Evolutionary conservation across 768 basidiomycete species (phyloP), one percentile per base, ranked within the genome.

Genomic region (Cystofilobasidium ferigula): DNA sequence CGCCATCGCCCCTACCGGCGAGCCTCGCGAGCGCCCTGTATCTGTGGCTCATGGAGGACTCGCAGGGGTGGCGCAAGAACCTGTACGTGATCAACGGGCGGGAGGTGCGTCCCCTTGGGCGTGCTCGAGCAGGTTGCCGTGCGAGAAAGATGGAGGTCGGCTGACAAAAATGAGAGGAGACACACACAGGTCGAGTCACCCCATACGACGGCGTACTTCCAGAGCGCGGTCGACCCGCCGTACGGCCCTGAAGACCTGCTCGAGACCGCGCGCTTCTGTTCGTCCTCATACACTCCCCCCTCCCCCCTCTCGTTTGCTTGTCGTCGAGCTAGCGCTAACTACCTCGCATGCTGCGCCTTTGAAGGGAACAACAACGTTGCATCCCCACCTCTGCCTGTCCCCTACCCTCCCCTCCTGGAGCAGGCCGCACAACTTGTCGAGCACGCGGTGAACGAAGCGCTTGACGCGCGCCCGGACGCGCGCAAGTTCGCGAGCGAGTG

Each of bases 1-100:
- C 74, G 30, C 43, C 67, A 0, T 74, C 76, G 0, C 74, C 75
- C 0, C 40, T 77, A 4, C 66, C 73, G 0, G 58, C 75, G 0
- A 51, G 70, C 0, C 66, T 77, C 35, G 76, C 76, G 22, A 72
- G 70, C 26, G 73, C 76, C 13, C 65, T 77, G n/a, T 77, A 72
- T 54, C 66, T 74, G 9, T 64, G 65, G 4, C 57, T 77, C 62
- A 71, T 76, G 72, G 67, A 73, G 13, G 74, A 75, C 32, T 68
- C 66, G 12, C 69, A 73, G 36, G 64, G 57, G 7, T 77, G 74
- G 73, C 69, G 70, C 18, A 57, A 71, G 20, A 71, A 73, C 38
- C 62, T 68, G 30, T 77, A 72, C 65, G 72, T 70, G 35, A 67
- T 77, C 1, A 72, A 72, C 30, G 74, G 74, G 0, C 67, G 66